phyloP scores from a whole-genome alignment of 495 filamentous ascomycete species.

The Aspergillus sclerotiicarbonarius region DNA sequence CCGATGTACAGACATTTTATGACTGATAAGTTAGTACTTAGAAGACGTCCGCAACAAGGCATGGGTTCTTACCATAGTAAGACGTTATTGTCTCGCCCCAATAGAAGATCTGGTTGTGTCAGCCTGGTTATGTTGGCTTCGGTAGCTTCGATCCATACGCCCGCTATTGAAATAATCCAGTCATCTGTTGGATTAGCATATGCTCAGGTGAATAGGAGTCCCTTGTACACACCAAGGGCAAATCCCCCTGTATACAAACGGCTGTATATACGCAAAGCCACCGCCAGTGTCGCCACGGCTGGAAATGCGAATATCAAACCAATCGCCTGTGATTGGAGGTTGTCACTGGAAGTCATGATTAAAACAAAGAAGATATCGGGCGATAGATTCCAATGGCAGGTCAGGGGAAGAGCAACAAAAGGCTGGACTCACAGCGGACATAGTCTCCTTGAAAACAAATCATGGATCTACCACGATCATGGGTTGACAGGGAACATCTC shows the following conservation, averaged over 20 bases:
- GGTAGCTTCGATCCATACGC: constrained; percentile 4
- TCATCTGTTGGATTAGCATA: constrained; percentile 13
- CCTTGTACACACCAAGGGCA: constrained; percentile 25
- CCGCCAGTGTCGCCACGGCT: constrained; percentile 35
- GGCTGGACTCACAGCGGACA: neutral
- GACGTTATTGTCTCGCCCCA: constrained; percentile 21
- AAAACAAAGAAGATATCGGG: too few relatives aligned
- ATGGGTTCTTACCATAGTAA: constrained; percentile 12
- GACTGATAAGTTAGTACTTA: constrained; percentile 17
- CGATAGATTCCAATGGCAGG: too few relatives aligned
- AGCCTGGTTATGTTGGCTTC: neutral
- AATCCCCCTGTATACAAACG: constrained; percentile 43
- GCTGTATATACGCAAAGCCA: constrained; percentile 38
- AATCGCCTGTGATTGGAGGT: constrained; percentile 37
- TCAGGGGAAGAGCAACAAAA: neutral
- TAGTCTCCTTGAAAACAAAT: neutral
- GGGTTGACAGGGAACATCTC: neutral
- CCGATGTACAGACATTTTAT: constrained; percentile 51
- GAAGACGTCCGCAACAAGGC: neutral
- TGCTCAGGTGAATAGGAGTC: neutral
- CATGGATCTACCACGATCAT: neutral
- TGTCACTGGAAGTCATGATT: constrained; percentile 7
- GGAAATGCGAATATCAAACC: constrained; percentile 44
- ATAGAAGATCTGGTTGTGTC: constrained; percentile 16
- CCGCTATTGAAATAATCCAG: constrained; percentile 14